Evolutionary conservation across 495 filamentous ascomycete species (phyloP), one percentile per base, ranked within the genome.

Genomic region (Achaetomiella virescens): DNA sequence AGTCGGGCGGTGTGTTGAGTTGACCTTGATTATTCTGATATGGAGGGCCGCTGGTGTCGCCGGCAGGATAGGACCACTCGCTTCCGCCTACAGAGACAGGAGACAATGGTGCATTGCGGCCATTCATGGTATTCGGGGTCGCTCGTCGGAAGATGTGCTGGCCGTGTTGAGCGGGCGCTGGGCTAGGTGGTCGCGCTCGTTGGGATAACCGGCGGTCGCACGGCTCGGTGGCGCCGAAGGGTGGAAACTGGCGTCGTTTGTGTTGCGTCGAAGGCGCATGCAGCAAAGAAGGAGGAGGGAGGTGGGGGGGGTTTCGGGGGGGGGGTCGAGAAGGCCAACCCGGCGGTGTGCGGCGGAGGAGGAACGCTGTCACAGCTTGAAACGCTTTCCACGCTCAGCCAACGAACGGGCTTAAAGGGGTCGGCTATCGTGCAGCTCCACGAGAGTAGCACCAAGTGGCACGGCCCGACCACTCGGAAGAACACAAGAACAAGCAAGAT

Each of bases 11-110:
- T 54, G 86, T 88, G 60, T 76, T 81, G 48, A 88, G 78, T 52
- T 85, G 81, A 52, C 83, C 81, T 60, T 83, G 81, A 62, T 72
- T 80, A 59, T 76, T 78, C 45, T 69, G 66, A 63, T 72, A 72
- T 27, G 83, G 78, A 33, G 40, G 40, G 25, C 78, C 78, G 65
- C 84, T 75, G 58, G 76, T 77, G 55, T 78, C 73, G 61, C 63
- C 61, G 41, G 66, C 67, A 45, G 85, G 80, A 66, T 95, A 92
- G 63, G 89, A 91, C 90, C 90, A 96, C 72, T 96, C 90, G 73
- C 85, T 95, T 61, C 86, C 84, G 65, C 84, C 83, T 79, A 80
- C 60, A 69, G 89, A 92, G 68, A 89, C 84, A 67, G 89, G 89
- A 68, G 89, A 92, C 72, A 91, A 83, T 59, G 88, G 86, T 66